Conservation (phyloP, 2,329 filamentous ascomycete genomes). For the Penicillium sp. region DNA sequence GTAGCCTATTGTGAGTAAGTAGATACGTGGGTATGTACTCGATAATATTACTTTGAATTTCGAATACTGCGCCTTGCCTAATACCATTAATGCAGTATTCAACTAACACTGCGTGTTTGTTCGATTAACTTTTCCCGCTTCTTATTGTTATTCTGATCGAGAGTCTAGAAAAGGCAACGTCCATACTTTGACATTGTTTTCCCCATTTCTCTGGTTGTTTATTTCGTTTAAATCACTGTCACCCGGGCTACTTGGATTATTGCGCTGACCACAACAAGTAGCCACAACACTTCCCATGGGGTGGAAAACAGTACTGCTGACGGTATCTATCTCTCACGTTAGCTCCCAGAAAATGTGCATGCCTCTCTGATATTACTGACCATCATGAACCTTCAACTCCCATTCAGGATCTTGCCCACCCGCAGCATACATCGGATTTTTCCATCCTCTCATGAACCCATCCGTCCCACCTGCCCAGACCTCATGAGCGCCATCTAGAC, state of each 20-base stretch:
- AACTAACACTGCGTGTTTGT: too few species aligned
- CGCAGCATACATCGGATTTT: slow-evolving; percentile 41
- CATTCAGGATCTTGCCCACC: slow-evolving; percentile 45
- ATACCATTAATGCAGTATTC: too few species aligned
- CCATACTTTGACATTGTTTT: slow-evolving; percentile 44
- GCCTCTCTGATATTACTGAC: slow-evolving; percentile 27
- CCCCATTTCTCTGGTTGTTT: slow-evolving; percentile 18
- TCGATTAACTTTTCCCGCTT: too few species aligned
- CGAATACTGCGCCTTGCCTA: too few species aligned
- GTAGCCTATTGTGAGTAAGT: too few species aligned
- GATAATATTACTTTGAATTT: too few species aligned
- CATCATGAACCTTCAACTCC: slow-evolving; percentile 47
- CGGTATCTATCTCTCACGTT: slow-evolving; percentile 38
- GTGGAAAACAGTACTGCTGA: slow-evolving; percentile 50
- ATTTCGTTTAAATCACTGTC: slow-evolving; percentile 14
- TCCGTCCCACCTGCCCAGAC: slow-evolving; percentile 62
- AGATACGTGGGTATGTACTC: too few species aligned
- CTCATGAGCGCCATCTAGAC: slow-evolving; percentile 46
- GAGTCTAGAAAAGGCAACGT: slow-evolving; percentile 28
- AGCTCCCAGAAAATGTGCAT: slow-evolving; percentile 4
- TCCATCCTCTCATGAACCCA: slow-evolving; percentile 55
- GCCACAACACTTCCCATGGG: slow-evolving; percentile 48
- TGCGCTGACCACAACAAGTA: slow-evolving; percentile 51
- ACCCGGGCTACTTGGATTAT: slow-evolving; percentile 13
- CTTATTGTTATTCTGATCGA: background rate